A percentile compares a stretch with the other conserved stretches of the same genome.
Evolutionary conservation across 805 yeast genomes (phyloP).

Genomic region (Sungouiozyma ichnusensis): DNA sequence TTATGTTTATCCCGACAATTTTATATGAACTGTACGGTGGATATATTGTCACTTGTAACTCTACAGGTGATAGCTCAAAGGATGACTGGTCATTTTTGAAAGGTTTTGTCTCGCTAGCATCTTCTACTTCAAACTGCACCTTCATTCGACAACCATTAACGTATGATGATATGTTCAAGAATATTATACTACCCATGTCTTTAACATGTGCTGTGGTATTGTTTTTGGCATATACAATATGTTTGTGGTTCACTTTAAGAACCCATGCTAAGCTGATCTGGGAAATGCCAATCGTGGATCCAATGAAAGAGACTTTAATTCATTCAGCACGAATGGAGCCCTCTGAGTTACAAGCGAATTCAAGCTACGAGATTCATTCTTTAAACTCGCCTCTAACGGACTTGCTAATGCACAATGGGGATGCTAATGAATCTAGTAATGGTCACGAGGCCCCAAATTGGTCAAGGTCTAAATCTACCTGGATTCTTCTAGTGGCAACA

Average conservation of each 20-base stretch:
- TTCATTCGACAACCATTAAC: conserved; percentile 68
- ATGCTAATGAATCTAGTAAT: conserved; percentile 29
- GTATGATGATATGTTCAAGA: conserved; percentile 53
- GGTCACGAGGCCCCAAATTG: conserved; percentile 98
- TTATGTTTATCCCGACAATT: conserved; percentile 86
- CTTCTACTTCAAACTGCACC: conserved; percentile 41
- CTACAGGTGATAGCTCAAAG: conserved; percentile 2
- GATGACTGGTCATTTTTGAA: conserved; percentile 8
- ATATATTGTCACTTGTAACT: conserved; percentile 60
- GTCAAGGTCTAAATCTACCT: conserved; percentile 77
- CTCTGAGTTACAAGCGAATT: neutral
- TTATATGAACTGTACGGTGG: conserved; percentile 85
- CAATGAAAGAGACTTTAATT: conserved; percentile 11
- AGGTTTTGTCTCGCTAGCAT: conserved; percentile 38
- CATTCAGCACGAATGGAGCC: neutral
- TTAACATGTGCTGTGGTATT: conserved; percentile 68
- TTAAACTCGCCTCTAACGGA: conserved; percentile 2
- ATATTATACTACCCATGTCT: conserved; percentile 74
- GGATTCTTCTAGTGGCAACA: conserved; percentile 76
- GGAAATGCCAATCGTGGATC: conserved; percentile 36
- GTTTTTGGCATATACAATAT: conserved; percentile 77
- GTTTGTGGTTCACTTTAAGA: conserved; percentile 83
- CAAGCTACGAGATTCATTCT: neutral
- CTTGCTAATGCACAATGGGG: conserved; percentile 14
- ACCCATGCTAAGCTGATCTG: conserved; percentile 96